These are phyloP conservation scores for Skeletonema potamos DNA, from an alignment of 108 stramenopile species.

Conservation along the genomic window DNA sequence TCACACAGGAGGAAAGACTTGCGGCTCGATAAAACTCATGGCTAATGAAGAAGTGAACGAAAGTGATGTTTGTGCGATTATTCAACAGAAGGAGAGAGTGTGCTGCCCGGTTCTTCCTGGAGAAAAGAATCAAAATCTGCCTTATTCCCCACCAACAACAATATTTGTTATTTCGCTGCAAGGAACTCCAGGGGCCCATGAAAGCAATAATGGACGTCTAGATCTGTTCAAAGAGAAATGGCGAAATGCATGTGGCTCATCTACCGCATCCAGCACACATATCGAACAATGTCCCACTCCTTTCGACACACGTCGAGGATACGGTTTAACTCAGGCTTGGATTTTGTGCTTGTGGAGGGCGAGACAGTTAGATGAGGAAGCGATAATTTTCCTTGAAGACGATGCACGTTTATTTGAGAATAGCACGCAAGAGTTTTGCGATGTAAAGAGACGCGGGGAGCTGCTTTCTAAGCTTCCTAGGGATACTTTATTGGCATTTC, in stretches of 20 bases:
- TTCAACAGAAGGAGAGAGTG: too few species aligned
- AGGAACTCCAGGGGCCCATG: slow-evolving; percentile 16
- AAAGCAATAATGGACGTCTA: slow-evolving; percentile 14
- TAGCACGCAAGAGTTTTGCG: not conserved
- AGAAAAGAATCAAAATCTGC: too few species aligned
- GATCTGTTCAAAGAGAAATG: slow-evolving; percentile 16
- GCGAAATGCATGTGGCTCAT: not conserved
- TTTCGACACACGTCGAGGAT: not conserved
- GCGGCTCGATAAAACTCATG: too few species aligned
- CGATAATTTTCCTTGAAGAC: not conserved
- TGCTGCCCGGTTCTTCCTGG: too few species aligned
- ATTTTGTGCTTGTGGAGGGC: not conserved
- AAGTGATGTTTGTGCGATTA: too few species aligned
- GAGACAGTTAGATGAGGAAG: not conserved
- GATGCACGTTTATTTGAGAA: not conserved
- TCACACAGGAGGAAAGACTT: too few species aligned
- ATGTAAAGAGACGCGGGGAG: not conserved
- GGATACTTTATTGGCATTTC: not conserved
- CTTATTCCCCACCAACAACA: not conserved
- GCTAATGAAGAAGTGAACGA: too few species aligned
- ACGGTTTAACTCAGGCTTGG: not conserved
- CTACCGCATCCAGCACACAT: not conserved
- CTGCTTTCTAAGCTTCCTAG: not conserved
- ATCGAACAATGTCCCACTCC: slow-evolving; percentile 5
- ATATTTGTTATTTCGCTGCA: slow-evolving; percentile 22